These are phyloP conservation scores for Wallacemonas collosoma DNA, from an alignment of 208 protist species.

Conservation along the genomic window DNA sequence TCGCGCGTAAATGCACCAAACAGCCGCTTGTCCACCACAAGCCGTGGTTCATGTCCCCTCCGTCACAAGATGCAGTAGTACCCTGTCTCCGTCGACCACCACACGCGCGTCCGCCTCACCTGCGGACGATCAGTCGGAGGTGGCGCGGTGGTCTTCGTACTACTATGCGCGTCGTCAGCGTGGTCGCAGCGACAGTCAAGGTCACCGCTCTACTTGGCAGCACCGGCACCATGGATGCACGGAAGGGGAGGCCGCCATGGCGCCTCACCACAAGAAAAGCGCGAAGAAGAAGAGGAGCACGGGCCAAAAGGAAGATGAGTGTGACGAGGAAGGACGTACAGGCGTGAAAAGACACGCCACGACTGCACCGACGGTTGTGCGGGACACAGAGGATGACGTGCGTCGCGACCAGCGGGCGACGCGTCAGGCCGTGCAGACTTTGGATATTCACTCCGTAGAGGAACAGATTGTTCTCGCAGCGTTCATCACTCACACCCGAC, in stretches of 20 bases:
- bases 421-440: background rate
- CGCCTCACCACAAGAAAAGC: background rate
- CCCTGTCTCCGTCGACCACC: background rate
- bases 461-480: background rate
- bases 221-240: too few relatives aligned
- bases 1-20: too few relatives aligned
- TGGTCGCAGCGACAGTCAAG: background rate
- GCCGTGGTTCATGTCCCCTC: too few relatives aligned
- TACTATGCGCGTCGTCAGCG: conserved; percentile 7
- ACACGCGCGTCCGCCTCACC: background rate
- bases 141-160: conserved; percentile 10
- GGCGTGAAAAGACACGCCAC: too few relatives aligned
- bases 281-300: background rate
- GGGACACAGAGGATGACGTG: background rate
- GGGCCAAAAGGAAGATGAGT: background rate
- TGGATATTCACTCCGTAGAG: background rate
- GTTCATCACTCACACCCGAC: conserved; percentile 10
- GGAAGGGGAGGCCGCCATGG: background rate
- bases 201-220: too few relatives aligned
- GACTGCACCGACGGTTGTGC: background rate
- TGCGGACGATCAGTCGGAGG: conserved; percentile 5
- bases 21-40: too few relatives aligned
- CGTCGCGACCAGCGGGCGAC: background rate
- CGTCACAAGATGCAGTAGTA: too few relatives aligned
- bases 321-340: too few relatives aligned